Conservation (phyloP, 768 basidiomycete species). For the Amyloporia xantha region DNA sequence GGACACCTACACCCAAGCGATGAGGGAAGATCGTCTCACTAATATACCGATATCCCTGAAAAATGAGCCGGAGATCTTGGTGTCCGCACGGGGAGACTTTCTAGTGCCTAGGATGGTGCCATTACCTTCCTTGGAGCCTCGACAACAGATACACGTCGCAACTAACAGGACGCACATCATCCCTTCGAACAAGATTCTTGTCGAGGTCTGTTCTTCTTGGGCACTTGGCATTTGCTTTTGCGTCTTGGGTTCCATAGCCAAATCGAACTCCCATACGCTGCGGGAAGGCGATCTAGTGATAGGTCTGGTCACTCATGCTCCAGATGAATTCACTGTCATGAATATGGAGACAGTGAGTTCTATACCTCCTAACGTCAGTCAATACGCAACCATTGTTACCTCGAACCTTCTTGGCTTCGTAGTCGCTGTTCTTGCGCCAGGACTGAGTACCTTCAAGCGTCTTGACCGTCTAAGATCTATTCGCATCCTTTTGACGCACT, state of each 20-base stretch:
- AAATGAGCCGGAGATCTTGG: conserved; percentile 2
- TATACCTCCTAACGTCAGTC: not conserved
- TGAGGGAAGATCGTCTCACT: not conserved
- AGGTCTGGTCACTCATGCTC: not conserved
- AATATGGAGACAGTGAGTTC: not conserved
- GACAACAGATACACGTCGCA: not conserved
- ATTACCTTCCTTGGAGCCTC: not conserved
- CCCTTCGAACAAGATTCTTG: not conserved
- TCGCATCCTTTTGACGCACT: conserved; percentile 4
- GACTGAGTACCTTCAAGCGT: not conserved
- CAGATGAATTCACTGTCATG: not conserved
- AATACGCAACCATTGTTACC: not conserved
- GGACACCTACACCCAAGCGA: conserved; percentile 3
- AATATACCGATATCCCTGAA: not conserved
- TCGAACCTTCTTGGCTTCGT: not conserved
- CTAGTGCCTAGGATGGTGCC: not conserved
- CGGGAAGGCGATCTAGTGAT: not conserved
- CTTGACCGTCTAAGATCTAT: not conserved
- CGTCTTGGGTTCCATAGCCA: not conserved
- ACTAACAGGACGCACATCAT: not conserved
- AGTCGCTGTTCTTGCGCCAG: conserved; percentile 1
- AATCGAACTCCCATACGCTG: not conserved
- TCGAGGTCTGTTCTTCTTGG: not conserved
- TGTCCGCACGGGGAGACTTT: not conserved
- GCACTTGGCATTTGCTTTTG: not conserved